Conservation (phyloP, 345 rosid species). For the Melastoma malabathricum region DNA sequence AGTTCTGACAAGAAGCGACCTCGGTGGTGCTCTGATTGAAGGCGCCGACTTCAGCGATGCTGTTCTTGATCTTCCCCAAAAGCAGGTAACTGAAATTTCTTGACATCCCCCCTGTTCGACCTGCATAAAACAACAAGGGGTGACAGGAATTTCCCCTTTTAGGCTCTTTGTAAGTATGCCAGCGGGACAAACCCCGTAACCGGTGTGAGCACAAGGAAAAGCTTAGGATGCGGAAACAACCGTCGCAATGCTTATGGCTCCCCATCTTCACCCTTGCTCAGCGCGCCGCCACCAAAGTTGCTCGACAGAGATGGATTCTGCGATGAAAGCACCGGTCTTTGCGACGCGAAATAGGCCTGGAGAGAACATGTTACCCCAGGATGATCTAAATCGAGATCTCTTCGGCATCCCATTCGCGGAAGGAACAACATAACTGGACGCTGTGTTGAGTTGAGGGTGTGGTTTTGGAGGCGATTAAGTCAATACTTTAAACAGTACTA, state of each 20-base stretch:
- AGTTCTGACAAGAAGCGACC: slow-evolving; percentile 86
- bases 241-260: slow-evolving; percentile 70
- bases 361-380: background rate
- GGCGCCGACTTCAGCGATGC: slow-evolving; percentile 99
- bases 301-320: slow-evolving; percentile 88
- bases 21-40: slow-evolving; percentile 74
- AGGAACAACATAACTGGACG: too few species aligned
- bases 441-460: too few species aligned
- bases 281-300: slow-evolving; percentile 71
- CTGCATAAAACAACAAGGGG: too few species aligned
- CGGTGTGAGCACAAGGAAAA: slow-evolving; percentile 66
- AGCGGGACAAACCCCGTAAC: slow-evolving; percentile 75
- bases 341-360: slow-evolving; percentile 35
- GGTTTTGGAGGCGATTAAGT: background rate
- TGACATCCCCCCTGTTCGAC: too few species aligned
- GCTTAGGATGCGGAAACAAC: slow-evolving; percentile 84
- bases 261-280: slow-evolving; percentile 75
- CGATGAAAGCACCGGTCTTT: slow-evolving; percentile 54
- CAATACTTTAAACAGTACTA: background rate
- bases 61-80: slow-evolving; percentile 76
- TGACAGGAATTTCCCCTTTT: background rate
- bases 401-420: too few species aligned
- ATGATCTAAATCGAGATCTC: too few species aligned
- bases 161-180: slow-evolving; percentile 95
- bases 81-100: slow-evolving; percentile 33